phyloP scores from a whole-genome alignment of 768 basidiomycete species.

The Termitomyces sp. region DNA sequence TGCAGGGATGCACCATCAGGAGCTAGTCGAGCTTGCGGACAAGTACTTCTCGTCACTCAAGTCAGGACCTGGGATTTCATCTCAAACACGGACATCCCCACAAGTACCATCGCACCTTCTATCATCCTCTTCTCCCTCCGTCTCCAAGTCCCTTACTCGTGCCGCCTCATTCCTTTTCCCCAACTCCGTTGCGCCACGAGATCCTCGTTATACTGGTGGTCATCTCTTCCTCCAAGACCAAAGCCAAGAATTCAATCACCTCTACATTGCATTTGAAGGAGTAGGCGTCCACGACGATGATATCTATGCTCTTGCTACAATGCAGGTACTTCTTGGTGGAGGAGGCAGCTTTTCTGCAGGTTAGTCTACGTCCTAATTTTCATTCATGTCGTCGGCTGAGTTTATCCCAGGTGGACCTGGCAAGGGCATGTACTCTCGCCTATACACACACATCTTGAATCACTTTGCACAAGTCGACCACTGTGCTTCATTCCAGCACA shows the following conservation, averaged over 20 bases:
- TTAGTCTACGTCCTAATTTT: conserved; percentile 19
- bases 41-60: conserved; percentile 75
- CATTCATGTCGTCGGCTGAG: not conserved
- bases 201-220: conserved; percentile 80
- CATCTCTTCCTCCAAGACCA: conserved; percentile 60
- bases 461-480: conserved; percentile 91
- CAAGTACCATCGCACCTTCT: conserved; percentile 53
- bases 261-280: conserved; percentile 91
- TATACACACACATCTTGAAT: conserved; percentile 95
- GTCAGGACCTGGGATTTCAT: conserved; percentile 24
- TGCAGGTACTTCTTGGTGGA: conserved; percentile 93
- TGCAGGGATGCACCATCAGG: conserved; percentile 85
- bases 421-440: conserved; percentile 97
- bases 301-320: conserved; percentile 87
- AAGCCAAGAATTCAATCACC: conserved; percentile 77
- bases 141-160: conserved; percentile 66
- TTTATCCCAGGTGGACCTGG: conserved; percentile 74
- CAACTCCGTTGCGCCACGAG: conserved; percentile 28
- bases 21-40: conserved; percentile 81
- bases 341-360: conserved; percentile 96
- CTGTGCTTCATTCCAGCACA: conserved; percentile 96
- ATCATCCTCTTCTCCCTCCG: conserved; percentile 42
- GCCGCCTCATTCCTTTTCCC: conserved; percentile 74
- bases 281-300: conserved; percentile 87
- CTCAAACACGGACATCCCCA: conserved; percentile 23